phyloP scores from a whole-genome alignment of 2,329 filamentous ascomycete species.

The Aspergillus neotritici region DNA sequence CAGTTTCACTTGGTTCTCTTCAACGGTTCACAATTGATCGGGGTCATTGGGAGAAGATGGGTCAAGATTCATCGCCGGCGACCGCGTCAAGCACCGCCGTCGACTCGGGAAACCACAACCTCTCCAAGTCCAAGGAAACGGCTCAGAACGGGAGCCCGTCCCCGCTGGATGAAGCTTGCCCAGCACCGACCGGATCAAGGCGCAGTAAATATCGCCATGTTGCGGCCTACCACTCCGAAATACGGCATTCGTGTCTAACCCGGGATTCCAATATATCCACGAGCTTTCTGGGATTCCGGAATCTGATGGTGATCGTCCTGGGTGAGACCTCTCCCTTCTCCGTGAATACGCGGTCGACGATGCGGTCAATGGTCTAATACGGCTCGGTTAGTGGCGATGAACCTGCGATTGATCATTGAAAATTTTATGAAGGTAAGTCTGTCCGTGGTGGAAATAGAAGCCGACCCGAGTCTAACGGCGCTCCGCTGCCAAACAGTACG shows the following conservation, averaged over 20 bases:
- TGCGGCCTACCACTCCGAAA: constrained; percentile 71
- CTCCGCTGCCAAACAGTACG: constrained; percentile 58
- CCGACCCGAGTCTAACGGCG: background rate
- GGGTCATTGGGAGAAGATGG: background rate
- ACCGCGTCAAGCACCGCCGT: constrained; percentile 1
- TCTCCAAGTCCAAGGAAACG: constrained; percentile 10
- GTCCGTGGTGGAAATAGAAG: background rate
- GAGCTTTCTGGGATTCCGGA: constrained; percentile 89
- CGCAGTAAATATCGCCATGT: constrained; percentile 82
- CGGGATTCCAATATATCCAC: constrained; percentile 69
- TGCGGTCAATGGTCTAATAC: constrained; percentile 5
- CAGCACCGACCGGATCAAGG: constrained; percentile 19
- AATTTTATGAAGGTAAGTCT: constrained; percentile 79
- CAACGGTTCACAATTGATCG: background rate
- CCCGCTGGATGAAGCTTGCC: constrained; percentile 4
- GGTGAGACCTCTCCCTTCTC: constrained; percentile 47
- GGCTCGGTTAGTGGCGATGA: constrained; percentile 68
- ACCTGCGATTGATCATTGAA: constrained; percentile 89
- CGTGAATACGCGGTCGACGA: background rate
- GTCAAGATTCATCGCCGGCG: background rate
- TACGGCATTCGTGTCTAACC: constrained; percentile 74
- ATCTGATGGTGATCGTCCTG: constrained; percentile 90
- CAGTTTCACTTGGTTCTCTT: background rate
- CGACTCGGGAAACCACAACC: background rate
- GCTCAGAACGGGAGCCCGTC: constrained; percentile 2